Base-by-base conservation (phyloP, 1,284 basidiomycete genomes). In the Boletus semigastroideus region DNA sequence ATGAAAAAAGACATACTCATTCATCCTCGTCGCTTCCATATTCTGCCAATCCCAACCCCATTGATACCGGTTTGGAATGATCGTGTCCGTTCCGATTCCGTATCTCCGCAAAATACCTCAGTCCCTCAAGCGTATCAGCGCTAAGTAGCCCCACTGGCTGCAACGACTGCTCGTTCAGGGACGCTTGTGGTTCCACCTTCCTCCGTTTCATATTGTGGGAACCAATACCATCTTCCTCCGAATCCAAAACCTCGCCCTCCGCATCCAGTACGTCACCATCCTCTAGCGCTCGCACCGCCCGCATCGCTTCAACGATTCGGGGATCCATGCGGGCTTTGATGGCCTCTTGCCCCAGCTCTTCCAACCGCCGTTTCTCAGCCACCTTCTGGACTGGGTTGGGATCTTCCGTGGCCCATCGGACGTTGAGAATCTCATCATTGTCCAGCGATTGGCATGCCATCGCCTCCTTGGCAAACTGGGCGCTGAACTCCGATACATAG, bases 381-480 rank as follows among this genome's bases (percentile, higher is more conserved):
- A 89, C 83, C 64, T 94, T 94, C 51, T 87, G 85, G 0, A 84
- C 84, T 0, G 94, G 94, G 68, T 98, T 97, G 2, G 94, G 94
- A 68, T 98, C 94, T 68, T 96, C 94, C 0, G 94, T 97, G 40
- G 94, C 94, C 94, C 94, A 98, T 49, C 94, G 86, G 41, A 98
- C 93, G 71, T 99, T 99, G 58, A 99, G 81, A 59, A 98, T 94
- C 71, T 99, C 97, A 70, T 98, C 92, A 64, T 95, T 92, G 71
- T 99, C 96, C 59, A 99, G 78, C 22, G 93, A 96, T 72, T 99
- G 97, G 71, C 95, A 94, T 40, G 94, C 92, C 97, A 99, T 99
- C 1, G 97, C 86, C 72, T 99, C 97, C 68, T 98, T 98, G 16
- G 96, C 97, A 68, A 99, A 99, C 66, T 97, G 93, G 1, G 94